These are phyloP conservation scores for Inga laurina DNA, from an alignment of 306 rosid species.

Conservation along the genomic window DNA sequence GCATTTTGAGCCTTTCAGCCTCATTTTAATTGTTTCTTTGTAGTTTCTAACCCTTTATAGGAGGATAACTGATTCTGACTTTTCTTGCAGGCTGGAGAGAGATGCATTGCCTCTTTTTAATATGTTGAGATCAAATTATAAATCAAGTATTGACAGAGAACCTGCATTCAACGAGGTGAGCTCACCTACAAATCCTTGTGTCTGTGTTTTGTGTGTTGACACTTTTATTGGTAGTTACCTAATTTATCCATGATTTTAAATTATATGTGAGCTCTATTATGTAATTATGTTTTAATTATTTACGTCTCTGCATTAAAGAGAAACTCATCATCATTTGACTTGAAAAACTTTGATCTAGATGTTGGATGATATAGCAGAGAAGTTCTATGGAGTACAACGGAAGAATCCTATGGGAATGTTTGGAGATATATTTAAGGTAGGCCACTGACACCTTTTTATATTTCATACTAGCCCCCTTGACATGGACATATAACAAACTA, in stretches of 20 bases:
- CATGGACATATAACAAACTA: background rate
- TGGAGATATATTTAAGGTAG: slow-evolving; percentile 92
- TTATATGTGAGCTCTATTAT: background rate
- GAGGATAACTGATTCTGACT: background rate
- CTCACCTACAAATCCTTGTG: slow-evolving; percentile 9
- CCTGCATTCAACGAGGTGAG: slow-evolving; percentile 84
- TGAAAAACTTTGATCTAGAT: slow-evolving; percentile 57
- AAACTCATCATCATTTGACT: slow-evolving; percentile 38
- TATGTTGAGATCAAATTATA: slow-evolving; percentile 70
- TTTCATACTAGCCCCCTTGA: background rate
- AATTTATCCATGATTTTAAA: background rate
- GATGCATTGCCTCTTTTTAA: slow-evolving; percentile 90
- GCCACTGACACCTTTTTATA: background rate
- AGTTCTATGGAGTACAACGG: slow-evolving; percentile 78
- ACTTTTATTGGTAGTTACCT: slow-evolving; percentile 4
- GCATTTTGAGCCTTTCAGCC: slow-evolving; percentile 3
- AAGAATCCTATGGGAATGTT: slow-evolving; percentile 92
- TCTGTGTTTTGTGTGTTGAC: background rate
- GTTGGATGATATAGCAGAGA: slow-evolving; percentile 85
- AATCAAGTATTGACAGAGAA: slow-evolving; percentile 74
- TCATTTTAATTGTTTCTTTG: background rate
- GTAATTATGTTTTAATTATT: slow-evolving; percentile 17
- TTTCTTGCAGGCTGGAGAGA: slow-evolving; percentile 81
- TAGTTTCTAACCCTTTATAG: background rate
- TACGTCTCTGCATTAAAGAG: slow-evolving; percentile 7